phyloP scores from a whole-genome alignment of 305 asterid species.

The Striga hermonthica region DNA sequence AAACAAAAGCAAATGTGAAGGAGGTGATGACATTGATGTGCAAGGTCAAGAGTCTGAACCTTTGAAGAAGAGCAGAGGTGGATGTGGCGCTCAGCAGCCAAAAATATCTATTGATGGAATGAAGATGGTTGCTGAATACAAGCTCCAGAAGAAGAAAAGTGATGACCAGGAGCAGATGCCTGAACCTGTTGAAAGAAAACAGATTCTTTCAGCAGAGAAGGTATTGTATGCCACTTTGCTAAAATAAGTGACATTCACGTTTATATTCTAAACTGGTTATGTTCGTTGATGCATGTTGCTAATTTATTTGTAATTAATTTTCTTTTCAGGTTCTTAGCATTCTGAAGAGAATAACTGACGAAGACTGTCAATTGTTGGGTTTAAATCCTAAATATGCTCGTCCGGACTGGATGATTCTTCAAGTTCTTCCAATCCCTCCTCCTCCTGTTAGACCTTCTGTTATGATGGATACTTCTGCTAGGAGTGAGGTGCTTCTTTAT shows the following conservation, averaged over 20 bases:
- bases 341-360: constrained; percentile 87
- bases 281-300: constrained; percentile 12
- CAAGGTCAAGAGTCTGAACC: constrained; percentile 75
- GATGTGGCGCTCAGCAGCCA: constrained; percentile 98
- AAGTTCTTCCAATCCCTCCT: constrained; percentile 97
- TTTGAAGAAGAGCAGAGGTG: constrained; percentile 70
- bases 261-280: constrained; percentile 11
- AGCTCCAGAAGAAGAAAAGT: constrained; percentile 64
- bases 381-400: constrained; percentile 92
- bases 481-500: constrained; percentile 77
- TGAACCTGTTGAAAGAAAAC: constrained; percentile 90
- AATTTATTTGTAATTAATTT: constrained; percentile 17
- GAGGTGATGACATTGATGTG: constrained; percentile 84
- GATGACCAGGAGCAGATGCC: constrained; percentile 92
- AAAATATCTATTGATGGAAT: constrained; percentile 88
- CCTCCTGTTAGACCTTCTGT: constrained; percentile 99
- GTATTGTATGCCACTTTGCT: constrained; percentile 34
- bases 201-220: constrained; percentile 85
- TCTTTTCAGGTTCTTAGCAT: constrained; percentile 79
- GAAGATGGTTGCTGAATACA: constrained; percentile 96
- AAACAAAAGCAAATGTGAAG: constrained; percentile 83
- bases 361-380: constrained; percentile 76
- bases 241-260: background rate
- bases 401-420: constrained; percentile 99
- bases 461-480: constrained; percentile 96